Conservation (phyloP, 2,329 filamentous ascomycete genomes). For the Hypoxylon sp. region DNA sequence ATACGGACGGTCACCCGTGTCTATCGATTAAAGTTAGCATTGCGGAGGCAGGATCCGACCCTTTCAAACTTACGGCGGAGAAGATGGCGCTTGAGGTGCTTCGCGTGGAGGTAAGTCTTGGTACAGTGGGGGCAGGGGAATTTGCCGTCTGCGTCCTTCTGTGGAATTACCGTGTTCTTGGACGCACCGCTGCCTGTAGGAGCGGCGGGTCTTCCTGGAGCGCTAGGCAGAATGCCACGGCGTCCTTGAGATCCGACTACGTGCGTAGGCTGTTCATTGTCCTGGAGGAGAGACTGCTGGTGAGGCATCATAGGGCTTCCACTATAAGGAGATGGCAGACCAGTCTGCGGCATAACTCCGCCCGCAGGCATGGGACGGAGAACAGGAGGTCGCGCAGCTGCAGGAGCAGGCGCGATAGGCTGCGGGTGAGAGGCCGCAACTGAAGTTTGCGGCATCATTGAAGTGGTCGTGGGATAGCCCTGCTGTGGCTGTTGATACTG, state of each 20-base stretch:
- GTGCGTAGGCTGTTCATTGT: constrained; percentile 81
- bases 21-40: constrained; percentile 62
- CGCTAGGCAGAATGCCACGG: constrained; percentile 90
- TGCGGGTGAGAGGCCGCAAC: constrained; percentile 79
- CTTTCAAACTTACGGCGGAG: constrained; percentile 83
- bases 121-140: constrained; percentile 98
- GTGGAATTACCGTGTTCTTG: constrained; percentile 87
- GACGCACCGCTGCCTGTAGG: constrained; percentile 77
- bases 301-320: constrained; percentile 68
- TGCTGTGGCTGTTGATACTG: constrained; percentile 68
- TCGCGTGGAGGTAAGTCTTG: constrained; percentile 97
- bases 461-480: constrained; percentile 68
- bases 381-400: constrained; percentile 70
- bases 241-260: constrained; percentile 96
- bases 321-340: constrained; percentile 72
- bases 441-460: constrained; percentile 77
- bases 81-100: constrained; percentile 97
- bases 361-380: constrained; percentile 80
- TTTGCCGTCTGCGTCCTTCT: constrained; percentile 97
- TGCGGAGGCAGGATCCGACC: constrained; percentile 17
- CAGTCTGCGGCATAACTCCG: constrained; percentile 72
- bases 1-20: constrained; percentile 97
- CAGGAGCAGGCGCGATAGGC: constrained; percentile 80
- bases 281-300: constrained; percentile 68
- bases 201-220: constrained; percentile 86